Evolutionary conservation across 305 asterid species (phyloP).

Genomic region (Solanum hybrid): DNA sequence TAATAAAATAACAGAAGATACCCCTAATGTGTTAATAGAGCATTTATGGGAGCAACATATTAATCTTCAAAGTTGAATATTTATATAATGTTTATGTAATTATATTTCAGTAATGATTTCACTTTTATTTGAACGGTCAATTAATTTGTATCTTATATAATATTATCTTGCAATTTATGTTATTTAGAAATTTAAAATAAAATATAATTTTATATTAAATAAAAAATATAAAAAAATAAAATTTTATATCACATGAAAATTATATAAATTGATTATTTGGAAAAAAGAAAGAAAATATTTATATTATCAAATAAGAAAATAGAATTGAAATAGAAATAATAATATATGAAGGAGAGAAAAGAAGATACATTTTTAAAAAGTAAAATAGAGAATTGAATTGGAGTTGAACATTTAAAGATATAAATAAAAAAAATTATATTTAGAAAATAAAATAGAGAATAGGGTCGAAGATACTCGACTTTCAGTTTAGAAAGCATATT

Average conservation of each 20-base stretch:
- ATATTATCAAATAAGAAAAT: too few species aligned
- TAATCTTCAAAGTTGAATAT: background rate
- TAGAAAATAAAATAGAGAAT: background rate
- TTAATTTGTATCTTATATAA: background rate
- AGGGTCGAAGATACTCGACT: background rate
- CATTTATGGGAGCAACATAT: background rate
- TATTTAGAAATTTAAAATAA: too few species aligned
- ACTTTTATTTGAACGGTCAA: background rate
- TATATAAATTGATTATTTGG: background rate
- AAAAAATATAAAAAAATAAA: too few species aligned
- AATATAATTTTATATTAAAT: too few species aligned
- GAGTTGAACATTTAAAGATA: too few species aligned
- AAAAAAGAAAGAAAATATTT: too few species aligned
- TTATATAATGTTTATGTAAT: too few species aligned
- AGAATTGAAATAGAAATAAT: too few species aligned
- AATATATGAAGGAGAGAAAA: background rate
- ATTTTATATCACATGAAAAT: background rate
- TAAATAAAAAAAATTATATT: too few species aligned
- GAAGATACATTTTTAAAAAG: too few species aligned
- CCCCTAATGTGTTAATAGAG: background rate
- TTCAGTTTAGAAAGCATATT: background rate
- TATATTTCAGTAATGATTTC: too few species aligned
- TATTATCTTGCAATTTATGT: background rate
- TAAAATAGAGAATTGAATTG: too few species aligned
- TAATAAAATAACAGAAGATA: background rate